phyloP scores from a whole-genome alignment of 1,284 basidiomycete genomes.

The Ustilago xerochloae region DNA sequence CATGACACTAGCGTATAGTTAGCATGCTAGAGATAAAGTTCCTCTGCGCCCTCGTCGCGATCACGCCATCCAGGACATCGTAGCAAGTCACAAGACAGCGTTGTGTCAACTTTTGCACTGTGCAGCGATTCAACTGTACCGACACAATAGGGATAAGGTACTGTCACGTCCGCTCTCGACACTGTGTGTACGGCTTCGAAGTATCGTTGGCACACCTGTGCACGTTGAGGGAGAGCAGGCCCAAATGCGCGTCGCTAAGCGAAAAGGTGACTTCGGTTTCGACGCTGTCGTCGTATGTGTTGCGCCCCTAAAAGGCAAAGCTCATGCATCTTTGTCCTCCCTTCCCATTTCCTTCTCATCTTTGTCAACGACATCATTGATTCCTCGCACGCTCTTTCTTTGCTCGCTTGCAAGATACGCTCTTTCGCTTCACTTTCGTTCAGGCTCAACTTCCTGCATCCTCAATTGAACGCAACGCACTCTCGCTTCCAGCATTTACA shows the following conservation, averaged over 20 bases:
- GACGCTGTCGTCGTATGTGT: neutral
- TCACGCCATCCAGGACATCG: neutral
- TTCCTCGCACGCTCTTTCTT: too few species aligned
- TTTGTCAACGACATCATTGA: too few species aligned
- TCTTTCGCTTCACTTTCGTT: too few species aligned
- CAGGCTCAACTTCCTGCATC: neutral
- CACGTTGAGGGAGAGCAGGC: neutral
- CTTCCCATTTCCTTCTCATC: neutral
- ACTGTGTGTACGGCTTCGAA: too few species aligned
- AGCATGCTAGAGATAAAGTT: neutral
- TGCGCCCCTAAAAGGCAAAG: conserved; percentile 2
- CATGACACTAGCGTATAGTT: neutral
- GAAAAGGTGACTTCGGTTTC: neutral
- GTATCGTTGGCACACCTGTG: too few species aligned
- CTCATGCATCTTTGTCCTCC: neutral
- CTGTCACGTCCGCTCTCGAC: too few species aligned
- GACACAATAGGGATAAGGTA: too few species aligned
- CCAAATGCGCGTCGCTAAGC: neutral
- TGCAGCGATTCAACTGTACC: too few species aligned
- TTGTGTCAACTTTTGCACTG: too few species aligned
- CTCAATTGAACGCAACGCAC: neutral
- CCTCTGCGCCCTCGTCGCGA: neutral
- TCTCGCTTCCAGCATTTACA: neutral
- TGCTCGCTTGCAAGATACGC: too few species aligned
- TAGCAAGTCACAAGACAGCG: neutral